phyloP scores from a whole-genome alignment of 1,284 basidiomycete species.

The Pseudozyma flocculosa region DNA sequence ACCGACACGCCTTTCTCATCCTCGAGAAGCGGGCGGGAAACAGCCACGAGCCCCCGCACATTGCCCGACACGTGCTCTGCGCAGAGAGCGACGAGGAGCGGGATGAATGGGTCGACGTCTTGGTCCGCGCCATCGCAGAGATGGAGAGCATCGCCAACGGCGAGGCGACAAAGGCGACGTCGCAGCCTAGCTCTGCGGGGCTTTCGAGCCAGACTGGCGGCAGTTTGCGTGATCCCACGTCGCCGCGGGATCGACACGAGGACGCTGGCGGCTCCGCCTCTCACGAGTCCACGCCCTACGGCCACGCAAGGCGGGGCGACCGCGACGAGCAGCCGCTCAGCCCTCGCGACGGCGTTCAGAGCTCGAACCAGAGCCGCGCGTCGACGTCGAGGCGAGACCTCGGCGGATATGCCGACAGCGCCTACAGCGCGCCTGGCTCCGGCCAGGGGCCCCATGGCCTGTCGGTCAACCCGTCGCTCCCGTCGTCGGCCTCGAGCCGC shows the following conservation, averaged over 20 bases:
- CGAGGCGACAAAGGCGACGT: not conserved
- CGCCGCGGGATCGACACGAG: not conserved
- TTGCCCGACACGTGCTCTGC: constrained; percentile 85
- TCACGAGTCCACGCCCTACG: not conserved
- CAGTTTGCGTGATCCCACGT: not conserved
- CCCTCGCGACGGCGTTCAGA: not conserved
- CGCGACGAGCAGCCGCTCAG: not conserved
- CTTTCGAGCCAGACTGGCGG: not conserved
- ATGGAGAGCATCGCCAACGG: constrained; percentile 14
- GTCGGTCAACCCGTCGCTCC: constrained; percentile 6
- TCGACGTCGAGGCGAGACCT: not conserved
- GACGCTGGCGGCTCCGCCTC: not conserved
- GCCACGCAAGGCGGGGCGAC: not conserved
- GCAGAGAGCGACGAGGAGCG: constrained; percentile 91
- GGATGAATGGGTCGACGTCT: constrained; percentile 90
- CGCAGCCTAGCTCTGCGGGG: not conserved
- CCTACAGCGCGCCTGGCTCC: not conserved
- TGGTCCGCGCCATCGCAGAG: constrained; percentile 61
- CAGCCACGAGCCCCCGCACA: constrained; percentile 61
- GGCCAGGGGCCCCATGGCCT: not conserved
- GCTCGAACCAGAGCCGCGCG: not conserved
- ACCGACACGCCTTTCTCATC: constrained; percentile 93
- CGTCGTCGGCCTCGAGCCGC: constrained; percentile 24
- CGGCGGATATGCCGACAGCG: not conserved
- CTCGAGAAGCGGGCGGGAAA: constrained; percentile 72